phyloP scores from a whole-genome alignment of 1,284 basidiomycete genomes.

The Austroboletus niveus region DNA sequence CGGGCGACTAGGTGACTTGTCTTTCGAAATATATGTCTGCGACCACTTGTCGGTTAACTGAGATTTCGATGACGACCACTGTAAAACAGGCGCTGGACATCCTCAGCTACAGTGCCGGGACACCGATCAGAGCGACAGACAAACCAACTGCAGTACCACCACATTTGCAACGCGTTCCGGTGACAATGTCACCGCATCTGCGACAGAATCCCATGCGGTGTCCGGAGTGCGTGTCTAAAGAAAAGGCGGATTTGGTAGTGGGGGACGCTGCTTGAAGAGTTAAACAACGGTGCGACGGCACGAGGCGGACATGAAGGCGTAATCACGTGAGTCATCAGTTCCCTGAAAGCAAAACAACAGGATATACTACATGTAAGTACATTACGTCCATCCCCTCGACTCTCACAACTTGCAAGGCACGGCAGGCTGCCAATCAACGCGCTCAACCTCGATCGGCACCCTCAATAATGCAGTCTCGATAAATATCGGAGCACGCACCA shows the following conservation, averaged over 20 bases:
- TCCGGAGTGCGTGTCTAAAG: not conserved
- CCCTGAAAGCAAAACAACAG: not conserved
- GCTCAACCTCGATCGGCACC: constrained; percentile 58
- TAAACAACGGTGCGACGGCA: constrained; percentile 5
- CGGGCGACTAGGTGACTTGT: constrained; percentile 40
- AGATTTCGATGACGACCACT: constrained; percentile 53
- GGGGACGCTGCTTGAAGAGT: constrained; percentile 4
- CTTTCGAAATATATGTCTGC: constrained; percentile 64
- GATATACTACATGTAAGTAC: too few relatives aligned
- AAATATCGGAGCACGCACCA: constrained; percentile 48
- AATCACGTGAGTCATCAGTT: constrained; percentile 26
- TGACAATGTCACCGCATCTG: constrained; percentile 76
- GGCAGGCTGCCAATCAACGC: constrained; percentile 64
- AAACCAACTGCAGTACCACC: constrained; percentile 73
- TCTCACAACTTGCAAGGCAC: constrained; percentile 20
- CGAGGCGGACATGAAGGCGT: not conserved
- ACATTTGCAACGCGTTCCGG: constrained; percentile 67
- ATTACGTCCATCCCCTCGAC: too few relatives aligned
- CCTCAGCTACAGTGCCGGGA: constrained; percentile 13
- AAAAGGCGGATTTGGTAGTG: not conserved
- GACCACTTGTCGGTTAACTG: constrained; percentile 67
- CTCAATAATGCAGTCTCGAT: constrained; percentile 39
- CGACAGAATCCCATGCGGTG: constrained; percentile 72
- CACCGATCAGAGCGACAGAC: constrained; percentile 29
- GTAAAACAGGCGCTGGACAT: constrained; percentile 59